Evolutionary conservation across 306 rosid genomes (phyloP).

Genomic region (Abrus precatorius): DNA sequence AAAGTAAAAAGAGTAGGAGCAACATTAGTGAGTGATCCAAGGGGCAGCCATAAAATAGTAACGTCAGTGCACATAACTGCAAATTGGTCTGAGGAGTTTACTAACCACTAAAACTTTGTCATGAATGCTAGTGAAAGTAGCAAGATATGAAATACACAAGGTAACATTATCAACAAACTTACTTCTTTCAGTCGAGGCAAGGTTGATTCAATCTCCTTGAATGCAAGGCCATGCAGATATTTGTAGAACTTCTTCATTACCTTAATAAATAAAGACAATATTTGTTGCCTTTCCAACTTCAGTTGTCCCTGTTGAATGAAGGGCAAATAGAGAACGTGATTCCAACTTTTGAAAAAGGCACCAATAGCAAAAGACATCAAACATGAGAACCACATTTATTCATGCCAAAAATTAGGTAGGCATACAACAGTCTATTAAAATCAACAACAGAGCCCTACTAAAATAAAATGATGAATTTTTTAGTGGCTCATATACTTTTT

Average conservation of each 20-base stretch:
- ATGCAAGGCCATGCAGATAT: constrained; percentile 65
- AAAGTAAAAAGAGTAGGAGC: neutral
- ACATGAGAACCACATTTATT: constrained; percentile 5
- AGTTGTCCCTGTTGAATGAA: constrained; percentile 67
- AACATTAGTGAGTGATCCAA: constrained; percentile 26
- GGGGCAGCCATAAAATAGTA: neutral
- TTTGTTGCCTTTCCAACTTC: constrained; percentile 78
- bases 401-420: no score
- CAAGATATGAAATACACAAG: constrained; percentile 9
- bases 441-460: no score
- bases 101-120: constrained; percentile 17
- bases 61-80: neutral
- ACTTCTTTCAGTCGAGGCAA: constrained; percentile 84
- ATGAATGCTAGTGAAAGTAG: constrained; percentile 23
- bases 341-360: constrained; percentile 26
- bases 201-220: constrained; percentile 80
- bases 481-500: neutral
- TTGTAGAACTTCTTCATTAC: constrained; percentile 81
- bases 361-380: constrained; percentile 12
- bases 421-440: no score
- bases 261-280: constrained; percentile 85
- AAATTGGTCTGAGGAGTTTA: constrained; percentile 25
- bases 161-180: constrained; percentile 47
- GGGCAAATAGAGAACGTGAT: constrained; percentile 25
- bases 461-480: constrained; percentile 14